Base-by-base conservation (phyloP, 2,329 filamentous ascomycete species). In the Talaromyces sp. region DNA sequence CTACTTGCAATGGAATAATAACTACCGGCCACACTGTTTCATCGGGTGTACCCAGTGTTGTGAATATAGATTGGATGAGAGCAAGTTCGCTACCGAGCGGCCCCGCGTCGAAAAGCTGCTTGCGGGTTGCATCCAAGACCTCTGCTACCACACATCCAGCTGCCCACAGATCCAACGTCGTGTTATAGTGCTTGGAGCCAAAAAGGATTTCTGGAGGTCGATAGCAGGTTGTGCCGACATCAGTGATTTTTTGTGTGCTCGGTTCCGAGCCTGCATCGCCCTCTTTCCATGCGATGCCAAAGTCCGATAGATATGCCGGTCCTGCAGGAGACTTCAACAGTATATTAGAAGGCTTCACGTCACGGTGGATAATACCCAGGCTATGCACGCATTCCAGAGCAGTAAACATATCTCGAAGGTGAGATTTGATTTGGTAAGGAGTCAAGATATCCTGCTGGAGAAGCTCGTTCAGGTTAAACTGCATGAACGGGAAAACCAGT, bases 191-290 rank as follows among this genome's bases (percentile, higher is more conserved):
- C 55, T 82, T 86, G 72, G 93, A 83, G 0, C 92, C 95, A 71
- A 99, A 98, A 7, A 99, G 81, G 0, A 93, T 84, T 70, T 99
- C 96, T 0, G 95, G 95, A 0, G 93, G 85, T 21, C 96, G 86
- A 76, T 99, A 99, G 55, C 89, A 86, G 0, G 93, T 93, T 1
- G 93, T 98, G 38, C 95, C 95, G 27, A 99, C 90, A 72, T 99
- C 96, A 8, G 95, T 88, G 57, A 96, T 89, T 75, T 98, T 98
- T 58, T 81, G 69, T 58, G 85, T 72, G 9, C 79, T 70, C 1
- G 85, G 80, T 71, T 99, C 95, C 14, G 84, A 82, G 3, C 77
- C 75, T 6, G 74, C 65, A 24, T 80, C 75, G 11, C 81, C 73
- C 2, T 88, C 84, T 65, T 88, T 86, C 92, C 92, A 97, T 9